Evolutionary conservation across 352 stramenopile species (phyloP).

Genomic region (Phytophthora rubi): DNA sequence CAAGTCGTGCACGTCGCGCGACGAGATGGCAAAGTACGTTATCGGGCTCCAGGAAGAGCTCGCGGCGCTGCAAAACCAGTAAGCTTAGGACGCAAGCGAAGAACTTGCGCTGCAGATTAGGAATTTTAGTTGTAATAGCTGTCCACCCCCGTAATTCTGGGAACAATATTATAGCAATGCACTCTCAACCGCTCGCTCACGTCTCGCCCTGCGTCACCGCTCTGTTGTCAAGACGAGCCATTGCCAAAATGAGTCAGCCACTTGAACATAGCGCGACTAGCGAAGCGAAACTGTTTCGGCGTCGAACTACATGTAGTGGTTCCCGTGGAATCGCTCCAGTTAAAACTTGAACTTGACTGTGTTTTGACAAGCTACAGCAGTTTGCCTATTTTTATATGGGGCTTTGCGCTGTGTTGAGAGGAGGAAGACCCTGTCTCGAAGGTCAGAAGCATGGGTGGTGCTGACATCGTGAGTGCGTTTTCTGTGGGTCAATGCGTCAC

Average conservation of each 20-base stretch:
- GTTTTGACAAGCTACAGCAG: not conserved
- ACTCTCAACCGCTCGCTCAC: not conserved
- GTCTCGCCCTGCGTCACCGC: no score
- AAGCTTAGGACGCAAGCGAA: slow-evolving; percentile 19
- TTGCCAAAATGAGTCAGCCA: slow-evolving; percentile 6
- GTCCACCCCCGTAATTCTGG: slow-evolving; percentile 11
- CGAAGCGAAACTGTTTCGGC: not conserved
- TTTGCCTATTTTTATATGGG: slow-evolving; percentile 15
- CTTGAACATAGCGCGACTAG: slow-evolving; percentile 4
- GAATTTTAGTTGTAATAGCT: slow-evolving; percentile 25
- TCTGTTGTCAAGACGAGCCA: no score
- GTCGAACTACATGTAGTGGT: not conserved
- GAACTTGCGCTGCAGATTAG: slow-evolving; percentile 15
- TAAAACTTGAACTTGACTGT: not conserved
- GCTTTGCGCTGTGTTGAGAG: no score
- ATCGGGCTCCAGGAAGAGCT: slow-evolving; percentile 63
- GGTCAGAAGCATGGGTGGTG: slow-evolving; percentile 13
- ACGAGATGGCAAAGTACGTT: slow-evolving; percentile 66
- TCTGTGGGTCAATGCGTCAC: slow-evolving; percentile 39
- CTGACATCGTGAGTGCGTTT: slow-evolving; percentile 11
- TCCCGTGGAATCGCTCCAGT: no score
- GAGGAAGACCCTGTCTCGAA: not conserved
- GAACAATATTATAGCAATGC: slow-evolving; percentile 25
- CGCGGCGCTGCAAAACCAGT: slow-evolving; percentile 43
- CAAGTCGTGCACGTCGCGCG: slow-evolving; percentile 52